A percentile compares a stretch with the other conserved stretches of the same genome.
phyloP scores from a whole-genome alignment of 306 rosid genomes.

The Dryas alaskensis region DNA sequence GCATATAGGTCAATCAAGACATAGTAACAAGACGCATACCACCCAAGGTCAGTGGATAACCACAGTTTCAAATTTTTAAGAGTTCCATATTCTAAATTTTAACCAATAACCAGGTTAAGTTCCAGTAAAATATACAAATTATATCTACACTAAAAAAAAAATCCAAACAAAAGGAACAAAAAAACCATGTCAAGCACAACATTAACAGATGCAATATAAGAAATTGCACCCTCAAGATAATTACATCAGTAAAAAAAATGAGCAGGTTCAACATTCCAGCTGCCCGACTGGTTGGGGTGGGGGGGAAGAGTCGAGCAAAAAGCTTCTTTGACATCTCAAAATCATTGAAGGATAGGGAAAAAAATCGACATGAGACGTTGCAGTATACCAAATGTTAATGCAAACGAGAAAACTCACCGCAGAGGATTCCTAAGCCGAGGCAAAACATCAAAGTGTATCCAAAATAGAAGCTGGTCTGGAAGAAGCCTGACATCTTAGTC shows the following conservation, averaged over 20 bases:
- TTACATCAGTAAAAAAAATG: background rate
- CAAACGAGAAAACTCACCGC: constrained; percentile 58
- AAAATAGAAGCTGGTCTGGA: constrained; percentile 98
- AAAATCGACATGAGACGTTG: background rate
- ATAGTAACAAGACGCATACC: too few species aligned
- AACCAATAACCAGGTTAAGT: too few species aligned
- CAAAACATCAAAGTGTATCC: constrained; percentile 99
- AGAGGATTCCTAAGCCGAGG: constrained; percentile 94
- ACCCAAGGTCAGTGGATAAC: too few species aligned
- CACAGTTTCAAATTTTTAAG: too few species aligned
- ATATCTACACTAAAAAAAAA: too few species aligned
- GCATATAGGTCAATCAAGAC: too few species aligned
- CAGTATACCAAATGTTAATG: background rate
- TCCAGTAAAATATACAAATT: too few species aligned
- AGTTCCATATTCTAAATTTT: too few species aligned
- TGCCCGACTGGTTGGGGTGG: background rate
- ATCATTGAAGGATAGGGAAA: background rate
- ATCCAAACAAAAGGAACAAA: too few species aligned
- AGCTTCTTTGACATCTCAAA: background rate
- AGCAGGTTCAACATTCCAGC: background rate
- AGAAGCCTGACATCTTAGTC: constrained; percentile 99
- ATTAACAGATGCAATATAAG: too few species aligned
- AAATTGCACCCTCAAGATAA: too few species aligned
- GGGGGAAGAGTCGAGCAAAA: background rate
- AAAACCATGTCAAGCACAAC: too few species aligned